Conservation (phyloP, 805 yeast genomes). For the Candida xiaguanensis region DNA sequence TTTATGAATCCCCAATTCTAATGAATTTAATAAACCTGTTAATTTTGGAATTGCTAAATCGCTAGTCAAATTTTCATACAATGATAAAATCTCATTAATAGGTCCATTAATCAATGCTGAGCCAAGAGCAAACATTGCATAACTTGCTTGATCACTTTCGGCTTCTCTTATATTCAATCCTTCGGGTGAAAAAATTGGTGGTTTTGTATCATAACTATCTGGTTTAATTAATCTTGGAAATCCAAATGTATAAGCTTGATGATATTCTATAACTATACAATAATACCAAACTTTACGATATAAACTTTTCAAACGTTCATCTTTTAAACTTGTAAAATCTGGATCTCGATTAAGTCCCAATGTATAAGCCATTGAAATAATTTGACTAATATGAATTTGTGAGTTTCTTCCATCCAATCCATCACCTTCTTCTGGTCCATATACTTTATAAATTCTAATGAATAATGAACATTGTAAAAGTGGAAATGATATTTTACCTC, state of each 20-base stretch:
- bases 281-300: slow-evolving; percentile 29
- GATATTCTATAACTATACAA: slow-evolving; percentile 30
- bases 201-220: slow-evolving; percentile 44
- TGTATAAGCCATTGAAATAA: slow-evolving; percentile 36
- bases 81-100: slow-evolving; percentile 22
- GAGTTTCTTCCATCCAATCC: slow-evolving; percentile 38
- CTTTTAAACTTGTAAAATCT: slow-evolving; percentile 19
- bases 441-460: slow-evolving; percentile 25
- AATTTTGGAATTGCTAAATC: slow-evolving; percentile 18
- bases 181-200: slow-evolving; percentile 33
- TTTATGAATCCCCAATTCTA: slow-evolving; percentile 38
- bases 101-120: slow-evolving; percentile 32
- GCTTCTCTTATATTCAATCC: slow-evolving; percentile 29
- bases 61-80: slow-evolving; percentile 16
- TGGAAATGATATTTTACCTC: slow-evolving; percentile 31
- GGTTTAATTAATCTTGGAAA: slow-evolving; percentile 35
- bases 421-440: slow-evolving; percentile 41
- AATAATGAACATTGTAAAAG: slow-evolving; percentile 27
- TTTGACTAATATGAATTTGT: slow-evolving; percentile 20
- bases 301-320: slow-evolving; percentile 17
- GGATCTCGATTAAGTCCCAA: slow-evolving; percentile 42
- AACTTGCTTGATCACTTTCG: slow-evolving; percentile 33
- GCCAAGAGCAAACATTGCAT: slow-evolving; percentile 24
- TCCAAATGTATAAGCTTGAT: slow-evolving; percentile 43
- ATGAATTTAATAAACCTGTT: slow-evolving; percentile 20